phyloP scores from a whole-genome alignment of 495 filamentous ascomycete species.

The Daldinia decipiens region DNA sequence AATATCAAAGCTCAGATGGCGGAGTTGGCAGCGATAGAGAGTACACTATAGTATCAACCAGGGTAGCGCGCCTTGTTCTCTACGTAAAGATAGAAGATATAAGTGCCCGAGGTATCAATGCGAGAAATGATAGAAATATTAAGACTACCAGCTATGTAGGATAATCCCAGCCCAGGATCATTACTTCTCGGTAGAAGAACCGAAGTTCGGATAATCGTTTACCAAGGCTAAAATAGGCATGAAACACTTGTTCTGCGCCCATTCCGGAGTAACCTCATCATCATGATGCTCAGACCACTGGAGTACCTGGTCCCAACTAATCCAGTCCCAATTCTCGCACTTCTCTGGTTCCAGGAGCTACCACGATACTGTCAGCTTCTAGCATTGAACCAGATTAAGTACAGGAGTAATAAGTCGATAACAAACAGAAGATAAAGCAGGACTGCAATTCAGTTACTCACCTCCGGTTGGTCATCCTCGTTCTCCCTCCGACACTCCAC shows the following conservation, averaged over 20 bases:
- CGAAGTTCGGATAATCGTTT: slow-evolving; percentile 53
- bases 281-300: slow-evolving; percentile 42
- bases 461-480: slow-evolving; percentile 58
- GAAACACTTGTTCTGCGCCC: slow-evolving; percentile 59
- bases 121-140: not conserved
- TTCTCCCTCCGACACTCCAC: slow-evolving; percentile 59
- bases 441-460: slow-evolving; percentile 46
- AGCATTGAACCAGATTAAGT: no score
- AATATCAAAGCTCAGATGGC: slow-evolving; percentile 61
- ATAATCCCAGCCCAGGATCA: no score
- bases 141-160: not conserved
- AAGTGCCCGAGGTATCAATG: not conserved
- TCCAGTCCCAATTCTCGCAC: slow-evolving; percentile 72
- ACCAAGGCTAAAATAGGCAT: slow-evolving; percentile 65
- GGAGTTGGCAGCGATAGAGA: slow-evolving; percentile 61
- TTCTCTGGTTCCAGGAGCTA: slow-evolving; percentile 71
- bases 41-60: slow-evolving; percentile 31
- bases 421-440: slow-evolving; percentile 8
- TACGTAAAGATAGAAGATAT: not conserved
- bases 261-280: slow-evolving; percentile 41
- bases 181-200: not conserved
- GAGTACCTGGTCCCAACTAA: slow-evolving; percentile 59
- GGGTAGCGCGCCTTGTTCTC: not conserved
- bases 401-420: no score
- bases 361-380: slow-evolving; percentile 37